Evolutionary conservation across 306 rosid genomes (phyloP).

Genomic region (Fragaria iinumae): DNA sequence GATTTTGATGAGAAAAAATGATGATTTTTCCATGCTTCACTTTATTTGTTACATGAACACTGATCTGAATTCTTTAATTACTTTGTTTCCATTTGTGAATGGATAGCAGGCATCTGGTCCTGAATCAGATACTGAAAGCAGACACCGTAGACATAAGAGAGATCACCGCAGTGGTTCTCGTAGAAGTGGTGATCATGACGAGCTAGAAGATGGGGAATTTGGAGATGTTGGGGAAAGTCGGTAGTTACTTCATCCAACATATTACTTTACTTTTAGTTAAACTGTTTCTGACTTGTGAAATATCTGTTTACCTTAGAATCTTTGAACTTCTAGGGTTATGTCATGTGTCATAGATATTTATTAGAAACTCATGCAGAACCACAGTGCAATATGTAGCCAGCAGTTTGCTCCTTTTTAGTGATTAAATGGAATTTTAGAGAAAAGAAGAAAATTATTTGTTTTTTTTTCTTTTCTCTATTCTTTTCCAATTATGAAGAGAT

Average conservation of each 20-base stretch:
- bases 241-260: constrained; percentile 41
- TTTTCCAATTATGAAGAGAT: background rate
- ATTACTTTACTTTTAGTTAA: background rate
- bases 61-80: background rate
- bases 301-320: constrained; percentile 10
- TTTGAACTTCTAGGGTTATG: constrained; percentile 9
- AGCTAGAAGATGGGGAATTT: constrained; percentile 79
- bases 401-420: background rate
- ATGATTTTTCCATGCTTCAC: constrained; percentile 5
- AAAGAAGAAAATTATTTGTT: background rate
- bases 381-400: background rate
- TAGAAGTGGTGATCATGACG: constrained; percentile 58
- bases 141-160: constrained; percentile 73
- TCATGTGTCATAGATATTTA: background rate
- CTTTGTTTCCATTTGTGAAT: constrained; percentile 17
- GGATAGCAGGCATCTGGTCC: constrained; percentile 65
- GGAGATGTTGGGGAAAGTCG: constrained; percentile 63
- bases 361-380: background rate
- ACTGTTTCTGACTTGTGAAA: constrained; percentile 4
- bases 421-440: background rate
- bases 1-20: constrained; percentile 43
- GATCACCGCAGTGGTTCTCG: constrained; percentile 64
- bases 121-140: constrained; percentile 73
- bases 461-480: background rate
- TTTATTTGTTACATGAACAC: constrained; percentile 11